A percentile compares a stretch with the other conserved stretches of the same genome.
These are phyloP conservation scores for Phytophthora europaea DNA, from an alignment of 352 stramenopile genomes.

Conservation along the genomic window DNA sequence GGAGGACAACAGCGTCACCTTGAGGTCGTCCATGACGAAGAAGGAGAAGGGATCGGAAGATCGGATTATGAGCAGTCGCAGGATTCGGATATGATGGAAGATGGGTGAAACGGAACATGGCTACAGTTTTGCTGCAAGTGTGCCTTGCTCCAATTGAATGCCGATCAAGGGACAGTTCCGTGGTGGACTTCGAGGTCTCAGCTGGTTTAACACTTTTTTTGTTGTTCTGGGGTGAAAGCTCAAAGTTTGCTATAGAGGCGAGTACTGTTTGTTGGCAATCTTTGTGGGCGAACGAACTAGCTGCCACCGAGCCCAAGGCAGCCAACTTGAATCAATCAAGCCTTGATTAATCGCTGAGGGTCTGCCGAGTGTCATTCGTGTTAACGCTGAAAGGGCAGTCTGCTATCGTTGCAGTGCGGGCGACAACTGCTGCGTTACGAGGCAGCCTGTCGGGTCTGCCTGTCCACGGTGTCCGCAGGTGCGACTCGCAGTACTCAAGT, in stretches of 20 bases:
- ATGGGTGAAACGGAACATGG: constrained; percentile 2
- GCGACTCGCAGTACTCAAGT: neutral
- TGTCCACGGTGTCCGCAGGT: neutral
- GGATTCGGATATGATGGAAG: constrained; percentile 13
- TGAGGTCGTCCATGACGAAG: constrained; percentile 59
- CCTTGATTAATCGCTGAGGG: neutral
- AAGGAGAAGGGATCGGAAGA: constrained; percentile 17
- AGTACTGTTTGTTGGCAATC: neutral
- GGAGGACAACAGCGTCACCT: constrained; percentile 47
- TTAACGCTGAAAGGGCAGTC: neutral
- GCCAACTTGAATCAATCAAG: neutral
- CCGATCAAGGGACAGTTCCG: no score
- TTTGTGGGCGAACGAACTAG: neutral
- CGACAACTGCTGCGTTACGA: neutral
- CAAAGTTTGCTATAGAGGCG: neutral
- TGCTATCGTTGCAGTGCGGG: neutral
- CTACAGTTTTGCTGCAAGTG: neutral
- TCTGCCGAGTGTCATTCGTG: neutral
- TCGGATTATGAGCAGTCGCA: constrained; percentile 15
- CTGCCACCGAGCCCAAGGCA: no score
- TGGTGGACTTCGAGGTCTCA: neutral
- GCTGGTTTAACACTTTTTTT: neutral
- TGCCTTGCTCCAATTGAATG: neutral
- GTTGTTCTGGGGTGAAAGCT: neutral
- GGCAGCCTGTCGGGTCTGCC: neutral